These are phyloP conservation scores for Solanum phureja DNA, from an alignment of 257 asterid genomes.

Conservation along the genomic window DNA sequence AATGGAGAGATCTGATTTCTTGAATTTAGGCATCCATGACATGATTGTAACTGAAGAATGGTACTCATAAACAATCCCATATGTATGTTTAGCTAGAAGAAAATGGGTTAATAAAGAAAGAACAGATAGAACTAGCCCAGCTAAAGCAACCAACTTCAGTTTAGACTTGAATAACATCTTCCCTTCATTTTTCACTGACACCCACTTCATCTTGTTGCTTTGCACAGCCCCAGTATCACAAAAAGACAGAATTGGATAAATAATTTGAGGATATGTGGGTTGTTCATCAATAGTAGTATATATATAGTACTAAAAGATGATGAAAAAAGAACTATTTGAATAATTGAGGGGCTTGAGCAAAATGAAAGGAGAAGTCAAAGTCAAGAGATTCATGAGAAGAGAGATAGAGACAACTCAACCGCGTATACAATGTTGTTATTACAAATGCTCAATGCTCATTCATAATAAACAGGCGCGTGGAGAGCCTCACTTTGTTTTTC, in stretches of 20 bases:
- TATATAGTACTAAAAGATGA: not conserved
- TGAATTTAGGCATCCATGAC: constrained; percentile 85
- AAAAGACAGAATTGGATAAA: not conserved
- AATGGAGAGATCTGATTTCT: constrained; percentile 41
- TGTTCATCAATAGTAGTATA: not conserved
- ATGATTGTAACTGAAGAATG: constrained; percentile 79
- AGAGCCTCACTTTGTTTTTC: not conserved
- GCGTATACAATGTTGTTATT: not conserved
- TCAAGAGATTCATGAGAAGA: not conserved
- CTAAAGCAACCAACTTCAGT: constrained; percentile 70
- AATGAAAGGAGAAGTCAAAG: not conserved
- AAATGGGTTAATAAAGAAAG: constrained; percentile 79
- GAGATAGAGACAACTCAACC: not conserved
- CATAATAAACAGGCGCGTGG: not conserved
- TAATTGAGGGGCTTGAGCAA: not conserved
- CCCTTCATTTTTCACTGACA: constrained; percentile 44
- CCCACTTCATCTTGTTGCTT: constrained; percentile 27
- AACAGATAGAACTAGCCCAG: constrained; percentile 70
- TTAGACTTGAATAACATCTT: constrained; percentile 61
- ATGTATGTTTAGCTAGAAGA: constrained; percentile 74
- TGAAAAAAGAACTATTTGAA: not conserved
- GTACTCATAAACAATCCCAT: constrained; percentile 60
- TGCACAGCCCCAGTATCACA: not conserved
- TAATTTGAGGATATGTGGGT: not conserved
- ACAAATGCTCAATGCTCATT: not conserved